These are phyloP conservation scores for Raffaelea ambrosiae DNA, from an alignment of 2,329 filamentous ascomycete species.

Conservation along the genomic window DNA sequence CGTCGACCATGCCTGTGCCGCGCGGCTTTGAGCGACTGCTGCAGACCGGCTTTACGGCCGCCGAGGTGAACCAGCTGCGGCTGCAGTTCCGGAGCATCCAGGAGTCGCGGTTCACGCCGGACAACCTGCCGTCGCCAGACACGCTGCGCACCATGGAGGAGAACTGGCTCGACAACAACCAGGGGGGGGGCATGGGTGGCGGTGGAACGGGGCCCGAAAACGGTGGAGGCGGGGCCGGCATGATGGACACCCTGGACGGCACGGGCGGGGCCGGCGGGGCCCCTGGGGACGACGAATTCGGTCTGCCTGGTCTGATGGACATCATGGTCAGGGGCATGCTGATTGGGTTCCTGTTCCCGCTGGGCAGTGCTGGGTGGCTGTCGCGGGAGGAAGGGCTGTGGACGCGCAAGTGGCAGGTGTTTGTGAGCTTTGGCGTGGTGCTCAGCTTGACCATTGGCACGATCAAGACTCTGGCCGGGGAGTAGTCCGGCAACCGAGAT, in stretches of 20 bases:
- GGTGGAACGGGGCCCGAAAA: slow-evolving; percentile 24
- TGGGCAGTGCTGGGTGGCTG: slow-evolving; percentile 79
- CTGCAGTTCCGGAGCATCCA: slow-evolving; percentile 86
- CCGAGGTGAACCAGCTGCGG: slow-evolving; percentile 77
- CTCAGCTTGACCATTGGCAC: slow-evolving; percentile 72
- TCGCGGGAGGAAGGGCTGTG: slow-evolving; percentile 82
- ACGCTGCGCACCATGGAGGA: slow-evolving; percentile 76
- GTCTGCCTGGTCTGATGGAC: slow-evolving; percentile 57
- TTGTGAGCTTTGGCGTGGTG: slow-evolving; percentile 75
- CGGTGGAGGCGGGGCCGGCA: slow-evolving; percentile 26
- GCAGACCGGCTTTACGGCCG: slow-evolving; percentile 67
- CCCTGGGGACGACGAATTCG: slow-evolving; percentile 36
- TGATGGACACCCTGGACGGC: slow-evolving; percentile 24
- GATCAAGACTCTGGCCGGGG: slow-evolving; percentile 40
- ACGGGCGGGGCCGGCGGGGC: slow-evolving; percentile 6
- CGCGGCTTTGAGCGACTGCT: slow-evolving; percentile 86
- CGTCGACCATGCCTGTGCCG: slow-evolving; percentile 42
- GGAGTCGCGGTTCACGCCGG: slow-evolving; percentile 71
- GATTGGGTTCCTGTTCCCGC: slow-evolving; percentile 90
- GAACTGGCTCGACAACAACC: slow-evolving; percentile 74
- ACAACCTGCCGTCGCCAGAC: slow-evolving; percentile 76
- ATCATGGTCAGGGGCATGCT: slow-evolving; percentile 82
- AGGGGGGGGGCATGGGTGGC: slow-evolving; percentile 22
- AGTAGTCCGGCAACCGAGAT: no score
- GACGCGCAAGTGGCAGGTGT: slow-evolving; percentile 74